Evolutionary conservation across 495 filamentous ascomycete species (phyloP).

Genomic region (Aspergillus hancockii): DNA sequence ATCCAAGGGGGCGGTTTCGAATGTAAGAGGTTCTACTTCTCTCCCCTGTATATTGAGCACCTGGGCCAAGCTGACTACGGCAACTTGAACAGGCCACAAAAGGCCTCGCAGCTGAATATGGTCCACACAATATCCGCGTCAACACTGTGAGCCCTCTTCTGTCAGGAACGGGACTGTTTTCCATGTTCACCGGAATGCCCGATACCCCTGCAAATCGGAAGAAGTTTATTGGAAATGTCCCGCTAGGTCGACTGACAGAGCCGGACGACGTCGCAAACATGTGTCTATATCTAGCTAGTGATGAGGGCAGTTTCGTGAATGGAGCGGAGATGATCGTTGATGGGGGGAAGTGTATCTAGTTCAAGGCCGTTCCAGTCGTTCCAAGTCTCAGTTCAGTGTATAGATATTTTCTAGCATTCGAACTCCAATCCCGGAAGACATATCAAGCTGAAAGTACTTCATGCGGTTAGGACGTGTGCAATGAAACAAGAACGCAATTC

Average conservation of each 20-base stretch:
- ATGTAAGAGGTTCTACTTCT: constrained; percentile 39
- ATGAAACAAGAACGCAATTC: neutral
- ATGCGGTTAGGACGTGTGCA: neutral
- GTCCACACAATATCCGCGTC: constrained; percentile 63
- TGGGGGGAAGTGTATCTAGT: constrained; percentile 39
- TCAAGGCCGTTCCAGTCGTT: neutral
- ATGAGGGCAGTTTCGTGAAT: constrained; percentile 71
- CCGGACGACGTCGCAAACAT: constrained; percentile 68
- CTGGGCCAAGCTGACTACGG: neutral
- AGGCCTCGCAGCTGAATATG: constrained; percentile 69
- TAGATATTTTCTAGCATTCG: neutral
- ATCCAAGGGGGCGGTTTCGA: constrained; percentile 65
- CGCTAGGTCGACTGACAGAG: constrained; percentile 63
- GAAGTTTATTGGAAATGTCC: constrained; percentile 67
- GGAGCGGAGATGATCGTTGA: constrained; percentile 52
- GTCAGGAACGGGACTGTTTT: constrained; percentile 64
- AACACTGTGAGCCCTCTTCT: constrained; percentile 64
- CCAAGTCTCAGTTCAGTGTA: neutral
- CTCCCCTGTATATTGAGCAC: neutral
- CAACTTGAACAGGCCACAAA: constrained; percentile 50
- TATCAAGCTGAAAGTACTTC: neutral
- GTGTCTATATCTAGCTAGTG: constrained; percentile 64
- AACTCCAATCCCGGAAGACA: no score
- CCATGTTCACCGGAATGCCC: constrained; percentile 64
- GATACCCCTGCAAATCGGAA: constrained; percentile 68